These are phyloP conservation scores for Calamus simplicifolius DNA, from an alignment of 176 grass and related monocot species.

Conservation along the genomic window DNA sequence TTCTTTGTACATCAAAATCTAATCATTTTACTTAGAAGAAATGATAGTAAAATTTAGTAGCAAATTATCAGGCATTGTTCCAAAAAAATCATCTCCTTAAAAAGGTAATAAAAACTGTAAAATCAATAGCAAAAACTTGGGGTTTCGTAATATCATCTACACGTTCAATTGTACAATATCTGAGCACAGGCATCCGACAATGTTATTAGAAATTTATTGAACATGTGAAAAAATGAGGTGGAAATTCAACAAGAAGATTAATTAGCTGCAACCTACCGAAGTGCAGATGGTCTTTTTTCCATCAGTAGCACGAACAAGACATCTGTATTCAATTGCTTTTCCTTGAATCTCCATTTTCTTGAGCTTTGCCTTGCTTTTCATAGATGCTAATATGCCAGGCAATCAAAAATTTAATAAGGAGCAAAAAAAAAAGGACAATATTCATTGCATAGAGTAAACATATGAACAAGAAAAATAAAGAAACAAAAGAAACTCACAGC, in stretches of 20 bases:
- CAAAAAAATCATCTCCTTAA: too few relatives aligned
- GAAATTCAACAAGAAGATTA: neutral
- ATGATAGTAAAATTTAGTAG: too few relatives aligned
- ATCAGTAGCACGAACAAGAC: conserved; percentile 68
- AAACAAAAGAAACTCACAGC: conserved; percentile 34
- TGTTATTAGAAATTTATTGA: too few relatives aligned
- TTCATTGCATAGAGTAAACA: neutral
- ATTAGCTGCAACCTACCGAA: conserved; percentile 34
- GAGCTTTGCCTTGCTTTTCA: conserved; percentile 55
- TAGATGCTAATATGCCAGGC: conserved; percentile 45
- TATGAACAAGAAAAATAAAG: neutral
- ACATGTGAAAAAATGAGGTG: neutral
- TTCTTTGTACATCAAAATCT: too few relatives aligned
- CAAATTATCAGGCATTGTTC: too few relatives aligned
- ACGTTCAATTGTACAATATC: too few relatives aligned
- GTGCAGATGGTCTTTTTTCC: conserved; percentile 85
- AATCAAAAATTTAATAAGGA: neutral
- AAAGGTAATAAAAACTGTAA: too few relatives aligned
- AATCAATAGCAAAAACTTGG: too few relatives aligned
- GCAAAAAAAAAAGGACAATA: conserved; percentile 7
- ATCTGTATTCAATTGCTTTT: conserved; percentile 48
- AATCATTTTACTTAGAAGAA: too few relatives aligned
- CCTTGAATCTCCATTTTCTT: conserved; percentile 54
- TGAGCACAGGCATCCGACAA: too few relatives aligned
- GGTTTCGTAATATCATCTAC: too few relatives aligned